These are phyloP conservation scores for Neofusicoccum umdonicola DNA, from an alignment of 2,329 filamentous ascomycete species.

Conservation along the genomic window DNA sequence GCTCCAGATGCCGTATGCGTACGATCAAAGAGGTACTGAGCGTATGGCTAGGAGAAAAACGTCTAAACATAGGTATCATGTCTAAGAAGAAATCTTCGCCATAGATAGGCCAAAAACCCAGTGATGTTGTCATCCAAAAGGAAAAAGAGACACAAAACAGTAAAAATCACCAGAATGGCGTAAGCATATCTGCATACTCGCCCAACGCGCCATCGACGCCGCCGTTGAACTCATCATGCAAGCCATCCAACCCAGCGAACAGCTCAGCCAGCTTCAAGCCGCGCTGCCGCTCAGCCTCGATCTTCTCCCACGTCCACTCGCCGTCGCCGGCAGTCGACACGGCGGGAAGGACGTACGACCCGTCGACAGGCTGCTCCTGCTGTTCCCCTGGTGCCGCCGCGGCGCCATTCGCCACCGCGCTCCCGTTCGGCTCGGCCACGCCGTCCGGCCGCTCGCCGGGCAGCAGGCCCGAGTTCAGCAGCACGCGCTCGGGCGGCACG, in stretches of 20 bases:
- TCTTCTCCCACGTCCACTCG: slow-evolving; percentile 59
- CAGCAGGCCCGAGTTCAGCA: slow-evolving; percentile 70
- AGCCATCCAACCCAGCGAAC: slow-evolving; percentile 54
- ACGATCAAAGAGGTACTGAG: too few relatives aligned
- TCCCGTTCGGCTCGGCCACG: slow-evolving; percentile 20
- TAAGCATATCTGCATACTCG: slow-evolving; percentile 39
- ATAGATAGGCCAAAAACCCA: not conserved
- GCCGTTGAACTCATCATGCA: slow-evolving; percentile 52
- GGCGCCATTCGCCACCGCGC: not conserved
- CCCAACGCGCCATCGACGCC: slow-evolving; percentile 44
- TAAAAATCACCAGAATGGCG: slow-evolving; percentile 9
- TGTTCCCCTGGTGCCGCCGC: too few relatives aligned
- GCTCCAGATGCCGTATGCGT: too few relatives aligned
- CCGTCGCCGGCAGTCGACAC: slow-evolving; percentile 28
- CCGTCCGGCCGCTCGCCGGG: slow-evolving; percentile 62
- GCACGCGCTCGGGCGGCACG: slow-evolving; percentile 73
- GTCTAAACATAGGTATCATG: slow-evolving; percentile 9
- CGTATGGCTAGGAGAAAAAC: not conserved
- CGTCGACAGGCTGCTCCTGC: slow-evolving; percentile 17
- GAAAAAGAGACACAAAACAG: not conserved
- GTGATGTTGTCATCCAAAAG: not conserved
- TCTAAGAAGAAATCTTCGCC: not conserved
- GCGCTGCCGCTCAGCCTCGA: slow-evolving; percentile 56
- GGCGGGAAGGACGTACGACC: slow-evolving; percentile 22
- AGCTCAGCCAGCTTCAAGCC: slow-evolving; percentile 56